Evolutionary conservation across 2,329 filamentous ascomycete species (phyloP).

Genomic region (Calonectria montana): DNA sequence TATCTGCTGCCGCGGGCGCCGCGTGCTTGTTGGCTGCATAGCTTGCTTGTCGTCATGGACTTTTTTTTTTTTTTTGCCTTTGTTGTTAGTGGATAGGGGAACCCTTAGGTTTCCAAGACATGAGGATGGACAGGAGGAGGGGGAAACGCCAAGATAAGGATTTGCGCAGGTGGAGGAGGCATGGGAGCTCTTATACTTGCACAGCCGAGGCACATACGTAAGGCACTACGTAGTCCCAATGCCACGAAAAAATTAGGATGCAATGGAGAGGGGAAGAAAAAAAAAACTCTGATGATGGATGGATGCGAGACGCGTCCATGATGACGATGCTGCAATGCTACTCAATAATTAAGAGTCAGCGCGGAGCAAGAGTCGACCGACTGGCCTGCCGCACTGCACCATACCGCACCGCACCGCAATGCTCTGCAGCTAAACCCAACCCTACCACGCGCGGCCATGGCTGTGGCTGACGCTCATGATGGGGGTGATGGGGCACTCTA

Average conservation of each 20-base stretch:
- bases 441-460: slow-evolving; percentile 29
- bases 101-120: not conserved
- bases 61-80: not conserved
- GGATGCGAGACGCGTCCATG: slow-evolving; percentile 18
- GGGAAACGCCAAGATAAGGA: not conserved
- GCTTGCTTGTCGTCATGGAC: not conserved
- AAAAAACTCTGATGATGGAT: slow-evolving; percentile 6
- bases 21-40: not conserved
- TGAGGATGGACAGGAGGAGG: not conserved
- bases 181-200: not conserved
- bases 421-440: not conserved
- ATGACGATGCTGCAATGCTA: slow-evolving; percentile 21
- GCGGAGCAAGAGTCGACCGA: not conserved
- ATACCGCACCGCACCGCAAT: not conserved
- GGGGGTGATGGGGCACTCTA: slow-evolving; percentile 2
- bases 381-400: not conserved
- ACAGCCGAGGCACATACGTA: slow-evolving; percentile 5
- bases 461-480: slow-evolving; percentile 32
- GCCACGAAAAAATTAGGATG: not conserved
- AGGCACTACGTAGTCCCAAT: not conserved
- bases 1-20: not conserved
- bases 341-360: not conserved
- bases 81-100: not conserved
- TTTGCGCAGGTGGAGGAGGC: not conserved
- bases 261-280: not conserved